Evolutionary conservation across 176 grass and related monocot species (phyloP).

Genomic region (Phoenix dactylifera): DNA sequence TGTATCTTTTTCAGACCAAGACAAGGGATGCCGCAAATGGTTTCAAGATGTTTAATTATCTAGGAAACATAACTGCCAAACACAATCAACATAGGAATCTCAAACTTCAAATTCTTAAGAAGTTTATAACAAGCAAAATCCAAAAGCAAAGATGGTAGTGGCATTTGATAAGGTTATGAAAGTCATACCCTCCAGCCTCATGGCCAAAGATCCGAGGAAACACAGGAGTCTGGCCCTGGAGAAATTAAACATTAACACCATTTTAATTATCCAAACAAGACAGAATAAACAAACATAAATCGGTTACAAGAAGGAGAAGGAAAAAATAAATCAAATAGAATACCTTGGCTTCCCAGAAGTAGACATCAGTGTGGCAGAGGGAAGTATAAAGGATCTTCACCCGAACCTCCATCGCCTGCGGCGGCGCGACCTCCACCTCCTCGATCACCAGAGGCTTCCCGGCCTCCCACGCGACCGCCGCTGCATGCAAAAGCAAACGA

Average conservation of each 20-base stretch:
- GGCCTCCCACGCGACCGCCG: conserved; percentile 82
- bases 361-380: conserved; percentile 91
- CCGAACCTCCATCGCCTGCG: conserved; percentile 76
- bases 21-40: too few relatives aligned
- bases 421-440: conserved; percentile 83
- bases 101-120: too few relatives aligned
- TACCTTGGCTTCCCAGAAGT: conserved; percentile 97
- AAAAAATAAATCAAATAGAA: too few relatives aligned
- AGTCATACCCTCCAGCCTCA: conserved; percentile 75
- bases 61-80: too few relatives aligned
- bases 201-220: conserved; percentile 90
- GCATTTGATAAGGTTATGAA: not conserved
- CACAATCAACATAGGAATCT: too few relatives aligned
- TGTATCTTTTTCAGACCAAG: too few relatives aligned
- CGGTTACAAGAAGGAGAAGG: too few relatives aligned
- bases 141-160: too few relatives aligned
- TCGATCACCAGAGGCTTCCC: conserved; percentile 71
- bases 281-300: too few relatives aligned
- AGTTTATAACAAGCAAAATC: too few relatives aligned
- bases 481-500: conserved; percentile 15
- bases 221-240: conserved; percentile 77
- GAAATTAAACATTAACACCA: not conserved
- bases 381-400: conserved; percentile 79
- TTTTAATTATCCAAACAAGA: too few relatives aligned
- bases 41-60: too few relatives aligned